These are phyloP conservation scores for Yamagishiella unicocca DNA, from an alignment of 139 green algal genomes.

Conservation along the genomic window DNA sequence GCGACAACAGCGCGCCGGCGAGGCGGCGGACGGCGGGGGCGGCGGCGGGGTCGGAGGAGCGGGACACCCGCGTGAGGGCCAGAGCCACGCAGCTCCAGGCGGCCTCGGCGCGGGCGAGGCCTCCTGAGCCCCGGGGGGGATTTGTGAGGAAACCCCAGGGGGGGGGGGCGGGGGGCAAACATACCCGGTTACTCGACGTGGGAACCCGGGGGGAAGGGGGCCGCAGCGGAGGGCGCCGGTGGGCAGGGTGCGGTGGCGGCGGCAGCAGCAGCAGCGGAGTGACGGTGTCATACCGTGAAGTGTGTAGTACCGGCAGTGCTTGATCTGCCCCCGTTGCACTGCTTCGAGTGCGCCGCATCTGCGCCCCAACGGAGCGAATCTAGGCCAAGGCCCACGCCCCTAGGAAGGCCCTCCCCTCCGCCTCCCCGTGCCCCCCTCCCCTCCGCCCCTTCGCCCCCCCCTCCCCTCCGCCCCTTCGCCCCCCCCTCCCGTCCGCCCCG, in stretches of 20 bases:
- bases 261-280: not conserved
- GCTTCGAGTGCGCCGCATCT: too few relatives aligned
- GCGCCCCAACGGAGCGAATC: too few relatives aligned
- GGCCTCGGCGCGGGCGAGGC: not conserved
- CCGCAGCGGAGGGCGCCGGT: not conserved
- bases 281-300: too few relatives aligned
- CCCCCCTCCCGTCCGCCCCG: too few relatives aligned
- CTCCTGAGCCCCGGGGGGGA: not conserved
- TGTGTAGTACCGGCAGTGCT: too few relatives aligned
- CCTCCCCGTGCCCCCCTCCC: too few relatives aligned
- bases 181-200: not conserved
- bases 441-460: too few relatives aligned
- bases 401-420: too few relatives aligned
- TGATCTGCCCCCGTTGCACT: too few relatives aligned
- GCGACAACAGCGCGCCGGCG: not conserved
- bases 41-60: not conserved
- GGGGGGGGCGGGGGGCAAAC: not conserved
- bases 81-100: constrained; percentile 21
- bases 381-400: too few relatives aligned
- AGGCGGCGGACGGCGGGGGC: not conserved
- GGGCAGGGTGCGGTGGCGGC: not conserved
- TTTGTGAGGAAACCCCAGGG: not conserved
- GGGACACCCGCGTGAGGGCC: not conserved
- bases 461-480: too few relatives aligned
- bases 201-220: not conserved